These are phyloP conservation scores for Dactylellina leptospora DNA, from an alignment of 2,329 filamentous ascomycete species.

Conservation along the genomic window DNA sequence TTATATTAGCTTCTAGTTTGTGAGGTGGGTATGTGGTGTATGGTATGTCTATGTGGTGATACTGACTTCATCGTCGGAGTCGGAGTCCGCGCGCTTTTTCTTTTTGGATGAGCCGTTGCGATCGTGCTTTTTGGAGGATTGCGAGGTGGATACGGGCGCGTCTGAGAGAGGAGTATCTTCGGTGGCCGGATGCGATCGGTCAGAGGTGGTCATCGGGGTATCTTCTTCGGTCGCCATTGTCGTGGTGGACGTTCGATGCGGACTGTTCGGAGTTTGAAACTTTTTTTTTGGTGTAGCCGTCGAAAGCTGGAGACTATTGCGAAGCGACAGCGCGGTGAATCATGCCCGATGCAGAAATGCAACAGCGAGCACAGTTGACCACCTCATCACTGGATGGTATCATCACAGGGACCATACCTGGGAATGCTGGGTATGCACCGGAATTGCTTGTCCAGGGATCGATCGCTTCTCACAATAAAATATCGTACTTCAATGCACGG, in stretches of 20 bases:
- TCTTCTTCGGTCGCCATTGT: constrained; percentile 20
- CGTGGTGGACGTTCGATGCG: neutral
- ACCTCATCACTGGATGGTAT: too few relatives aligned
- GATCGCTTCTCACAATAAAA: too few relatives aligned
- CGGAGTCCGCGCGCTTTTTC: neutral
- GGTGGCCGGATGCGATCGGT: constrained; percentile 5
- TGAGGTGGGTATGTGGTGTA: neutral
- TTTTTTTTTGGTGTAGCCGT: neutral
- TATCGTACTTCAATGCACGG: too few relatives aligned
- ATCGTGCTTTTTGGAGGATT: neutral
- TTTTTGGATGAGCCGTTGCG: constrained; percentile 14
- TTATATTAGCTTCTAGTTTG: neutral
- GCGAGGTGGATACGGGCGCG: neutral
- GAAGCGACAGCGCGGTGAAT: neutral
- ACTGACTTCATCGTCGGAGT: constrained; percentile 16
- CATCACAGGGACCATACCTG: too few relatives aligned
- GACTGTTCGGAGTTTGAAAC: constrained; percentile 2
- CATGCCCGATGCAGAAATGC: constrained; percentile 5
- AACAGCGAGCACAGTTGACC: neutral
- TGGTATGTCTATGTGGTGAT: neutral
- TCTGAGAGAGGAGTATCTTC: too few relatives aligned
- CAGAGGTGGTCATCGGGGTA: neutral
- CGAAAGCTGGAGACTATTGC: neutral
- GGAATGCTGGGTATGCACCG: too few relatives aligned
- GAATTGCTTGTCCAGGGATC: too few relatives aligned